Base-by-base conservation (phyloP, 768 basidiomycete genomes). In the Rhizopogon sp. region DNA sequence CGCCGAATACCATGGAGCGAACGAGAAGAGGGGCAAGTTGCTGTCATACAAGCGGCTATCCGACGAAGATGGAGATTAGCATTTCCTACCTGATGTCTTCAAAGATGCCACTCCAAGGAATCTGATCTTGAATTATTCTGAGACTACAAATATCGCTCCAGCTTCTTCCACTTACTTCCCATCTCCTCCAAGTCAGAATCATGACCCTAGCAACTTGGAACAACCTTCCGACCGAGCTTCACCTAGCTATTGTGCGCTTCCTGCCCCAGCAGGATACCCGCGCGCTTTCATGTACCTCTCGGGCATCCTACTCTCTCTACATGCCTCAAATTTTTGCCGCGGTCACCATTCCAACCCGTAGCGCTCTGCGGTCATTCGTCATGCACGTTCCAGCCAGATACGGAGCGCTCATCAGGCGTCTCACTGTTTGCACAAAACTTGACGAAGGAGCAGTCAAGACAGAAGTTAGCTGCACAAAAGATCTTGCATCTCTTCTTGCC, bases 181-280 rank as follows among this genome's bases (percentile, higher is more conserved):
- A 16, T 35, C 47, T 20, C 16, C 17, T 1, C 41, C 52, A 45
- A 28, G 28, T 50, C 41, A 52, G 25, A 20, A 52, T 28, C 42
- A 59, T 59, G 58, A 11, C 33, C 17, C n/a, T 43, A 50, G 62
- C 67, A 57, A 56, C 69, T 49, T 88, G 87, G 87, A 62, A 74
- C 57, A 49, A 66, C 22, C 83, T 90, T 59, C 88, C 88, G 43
- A 72, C 73, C 0, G 88, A 90, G 59, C 81, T 90, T 67, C 82
- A 81, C 69, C 75, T 85, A 60, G 71, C 78, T 28, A 61, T 90
- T 66, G 69, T 85, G 44, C 78, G 74, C 43, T 64, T 69, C 55
- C 77, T 88, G 61, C 75, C 74, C 44, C 59, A 65, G 20, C 54
- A 63, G 57, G 79, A 81, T 55, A 67, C 80, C 35, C 69, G 73